Evolutionary conservation across 441 rosid species (phyloP).

Genomic region (Erodium chrysanthum): DNA sequence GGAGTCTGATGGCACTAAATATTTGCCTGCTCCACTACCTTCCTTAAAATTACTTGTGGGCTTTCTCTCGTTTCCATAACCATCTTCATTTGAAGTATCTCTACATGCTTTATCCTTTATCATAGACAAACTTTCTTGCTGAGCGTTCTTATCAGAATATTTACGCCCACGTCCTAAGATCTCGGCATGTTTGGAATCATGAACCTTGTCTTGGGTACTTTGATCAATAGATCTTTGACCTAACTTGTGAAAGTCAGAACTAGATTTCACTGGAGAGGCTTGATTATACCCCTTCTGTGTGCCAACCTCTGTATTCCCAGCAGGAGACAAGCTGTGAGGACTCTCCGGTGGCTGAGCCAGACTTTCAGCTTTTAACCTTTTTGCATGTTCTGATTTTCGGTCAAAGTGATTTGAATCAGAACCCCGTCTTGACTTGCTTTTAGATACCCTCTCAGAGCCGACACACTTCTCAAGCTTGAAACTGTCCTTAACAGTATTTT

Average conservation of each 20-base stretch:
- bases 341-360: constrained; percentile 30
- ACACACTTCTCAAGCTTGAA: constrained; percentile 42
- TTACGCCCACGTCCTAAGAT: constrained; percentile 36
- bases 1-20: constrained; percentile 36
- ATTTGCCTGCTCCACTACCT: constrained; percentile 48
- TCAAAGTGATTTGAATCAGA: constrained; percentile 34
- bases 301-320: background rate
- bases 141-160: constrained; percentile 34
- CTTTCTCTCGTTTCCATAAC: too few relatives aligned
- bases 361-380: constrained; percentile 53
- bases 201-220: too few relatives aligned
- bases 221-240: constrained; percentile 24
- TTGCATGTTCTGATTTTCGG: constrained; percentile 36
- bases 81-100: too few relatives aligned
- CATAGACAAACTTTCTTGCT: constrained; percentile 1
- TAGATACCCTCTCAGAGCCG: constrained; percentile 34
- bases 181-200: constrained; percentile 29
- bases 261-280: constrained; percentile 25
- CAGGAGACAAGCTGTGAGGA: constrained; percentile 30
- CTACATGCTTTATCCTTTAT: too few relatives aligned
- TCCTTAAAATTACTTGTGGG: background rate
- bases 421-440: constrained; percentile 42
- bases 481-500: constrained; percentile 30
- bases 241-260: constrained; percentile 34
- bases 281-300: too few relatives aligned